Conservation (phyloP, 2,329 filamentous ascomycete genomes). For the Penicillium concentricum region DNA sequence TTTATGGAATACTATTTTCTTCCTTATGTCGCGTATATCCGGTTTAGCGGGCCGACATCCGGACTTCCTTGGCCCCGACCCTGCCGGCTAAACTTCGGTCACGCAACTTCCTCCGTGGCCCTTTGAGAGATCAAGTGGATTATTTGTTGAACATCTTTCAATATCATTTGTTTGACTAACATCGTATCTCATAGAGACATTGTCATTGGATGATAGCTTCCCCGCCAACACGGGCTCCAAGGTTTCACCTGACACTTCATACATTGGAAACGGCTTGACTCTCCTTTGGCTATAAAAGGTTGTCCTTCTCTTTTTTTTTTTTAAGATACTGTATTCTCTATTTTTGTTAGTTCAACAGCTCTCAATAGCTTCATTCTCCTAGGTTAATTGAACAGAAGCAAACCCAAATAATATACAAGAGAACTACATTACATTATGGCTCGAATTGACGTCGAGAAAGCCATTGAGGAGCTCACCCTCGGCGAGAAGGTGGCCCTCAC, state of each 20-base stretch:
- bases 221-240: conserved; percentile 2
- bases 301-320: neutral
- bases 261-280: neutral
- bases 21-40: no score
- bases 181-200: neutral
- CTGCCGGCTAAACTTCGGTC: conserved; percentile 32
- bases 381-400: neutral
- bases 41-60: conserved; percentile 20
- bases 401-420: neutral
- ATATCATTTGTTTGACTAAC: conserved; percentile 4
- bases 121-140: conserved; percentile 15
- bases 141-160: neutral
- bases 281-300: neutral
- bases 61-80: conserved; percentile 3
- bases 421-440: conserved; percentile 26
- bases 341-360: neutral
- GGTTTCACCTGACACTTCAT: neutral
- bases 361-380: neutral
- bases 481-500: conserved; percentile 57
- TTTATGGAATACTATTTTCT: neutral
- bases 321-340: neutral
- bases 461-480: conserved; percentile 53
- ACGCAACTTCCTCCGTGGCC: conserved; percentile 19
- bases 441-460: conserved; percentile 45
- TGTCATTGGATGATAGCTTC: neutral